Evolutionary conservation across 1,284 basidiomycete genomes (phyloP), one percentile per base, ranked within the genome.

Genomic region (Tetrapyrgos nigripes): DNA sequence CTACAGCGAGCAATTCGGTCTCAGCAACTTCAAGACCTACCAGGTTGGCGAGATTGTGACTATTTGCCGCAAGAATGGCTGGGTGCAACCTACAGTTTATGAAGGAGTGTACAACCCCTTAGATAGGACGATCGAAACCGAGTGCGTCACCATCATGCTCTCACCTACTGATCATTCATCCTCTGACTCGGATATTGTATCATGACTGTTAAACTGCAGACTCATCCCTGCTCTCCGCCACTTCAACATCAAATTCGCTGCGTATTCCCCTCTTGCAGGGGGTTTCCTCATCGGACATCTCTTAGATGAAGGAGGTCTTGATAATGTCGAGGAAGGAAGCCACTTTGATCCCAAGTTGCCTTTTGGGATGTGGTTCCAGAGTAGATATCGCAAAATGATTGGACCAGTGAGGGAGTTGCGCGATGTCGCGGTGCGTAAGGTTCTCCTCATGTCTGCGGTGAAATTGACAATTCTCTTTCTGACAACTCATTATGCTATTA

Each of bases 41-140:
- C 63, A 66, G 24, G 65, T 66, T 26, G 76, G 78, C 8, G 62
- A 73, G 58, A 73, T 80, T 37, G 60, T 73, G 49, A 57, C 53
- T 2, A 62, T 78, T 31, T 71, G 70, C 51, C 62, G 71, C 2
- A 46, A 58, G 24, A 67, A 78, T 45, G 67, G 65, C 13, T 79
- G 68, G 67, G 61, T 78, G 53, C 64, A 71, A 59, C 81, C 81
- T 0, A 71, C 73, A 0, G 74, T 80, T 10, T 82, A 82, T 62
- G 79, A 83, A 65, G 79, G 76, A 4, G 56, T 68, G 46, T 68
- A 63, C 40, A 66, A 53, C 35, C 64, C 60, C 5, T 44, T 66
- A 3, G 58, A 64, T 33, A 59, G 66, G 21, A 64, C 68, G 11
- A 69, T 73, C 46, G 77, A 79, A 58, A 66, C 69, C 4, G 77